phyloP scores from a whole-genome alignment of 2,329 filamentous ascomycete species.

The Lasiodiplodia sp. region DNA sequence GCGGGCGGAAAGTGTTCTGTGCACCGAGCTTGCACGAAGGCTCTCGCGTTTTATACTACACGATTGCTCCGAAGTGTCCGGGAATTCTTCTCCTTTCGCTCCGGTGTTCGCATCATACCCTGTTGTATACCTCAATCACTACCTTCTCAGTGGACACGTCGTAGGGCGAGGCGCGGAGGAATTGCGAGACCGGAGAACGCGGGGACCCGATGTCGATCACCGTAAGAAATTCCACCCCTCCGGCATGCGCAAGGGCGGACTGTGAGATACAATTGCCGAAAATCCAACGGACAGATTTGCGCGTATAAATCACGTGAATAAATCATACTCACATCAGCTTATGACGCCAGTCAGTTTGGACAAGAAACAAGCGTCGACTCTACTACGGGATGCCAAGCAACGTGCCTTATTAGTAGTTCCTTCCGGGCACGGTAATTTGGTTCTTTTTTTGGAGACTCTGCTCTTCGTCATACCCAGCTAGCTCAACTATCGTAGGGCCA shows the following conservation, averaged over 20 bases:
- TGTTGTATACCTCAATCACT: not conserved
- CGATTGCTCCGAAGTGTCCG: not conserved
- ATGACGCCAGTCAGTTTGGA: not conserved
- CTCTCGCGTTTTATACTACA: not conserved
- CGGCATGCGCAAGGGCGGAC: not conserved
- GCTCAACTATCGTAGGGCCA: not conserved
- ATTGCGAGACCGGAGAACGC: not conserved
- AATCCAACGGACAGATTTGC: not conserved
- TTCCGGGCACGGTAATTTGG: no score
- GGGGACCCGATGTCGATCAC: conserved; percentile 4
- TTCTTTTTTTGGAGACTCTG: not conserved
- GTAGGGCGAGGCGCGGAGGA: not conserved
- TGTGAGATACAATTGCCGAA: not conserved
- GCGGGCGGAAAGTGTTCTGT: not conserved
- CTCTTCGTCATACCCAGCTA: not conserved
- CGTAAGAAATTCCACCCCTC: not conserved
- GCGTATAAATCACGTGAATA: not conserved
- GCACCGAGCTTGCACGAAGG: not conserved
- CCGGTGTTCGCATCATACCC: not conserved
- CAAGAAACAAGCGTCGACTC: not conserved
- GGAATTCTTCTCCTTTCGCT: not conserved
- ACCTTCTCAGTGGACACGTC: not conserved
- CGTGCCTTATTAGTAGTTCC: no score
- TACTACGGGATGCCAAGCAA: no score
- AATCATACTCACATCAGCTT: no score